A percentile compares a stretch with the other conserved stretches of the same genome.
These are phyloP conservation scores for Botryococcus braunii DNA, from an alignment of 163 green algal species.

Conservation along the genomic window DNA sequence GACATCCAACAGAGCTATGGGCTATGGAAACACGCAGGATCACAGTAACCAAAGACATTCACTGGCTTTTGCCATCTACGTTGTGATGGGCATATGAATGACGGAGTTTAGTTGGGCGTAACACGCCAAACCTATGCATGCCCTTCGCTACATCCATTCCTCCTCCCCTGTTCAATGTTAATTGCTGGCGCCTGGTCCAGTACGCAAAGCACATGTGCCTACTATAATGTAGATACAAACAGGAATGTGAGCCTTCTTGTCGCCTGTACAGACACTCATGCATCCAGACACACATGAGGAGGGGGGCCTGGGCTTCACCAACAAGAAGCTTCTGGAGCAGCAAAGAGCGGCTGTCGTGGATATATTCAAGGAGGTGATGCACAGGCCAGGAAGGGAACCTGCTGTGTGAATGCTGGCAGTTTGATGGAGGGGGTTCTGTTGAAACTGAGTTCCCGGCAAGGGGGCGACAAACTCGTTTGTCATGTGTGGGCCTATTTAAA, in stretches of 20 bases:
- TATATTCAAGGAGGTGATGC: slow-evolving; percentile 30
- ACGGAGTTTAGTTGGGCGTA: too few species aligned
- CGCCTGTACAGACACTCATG: slow-evolving; percentile 28
- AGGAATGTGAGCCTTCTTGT: slow-evolving; percentile 1
- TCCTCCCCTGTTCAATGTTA: too few species aligned
- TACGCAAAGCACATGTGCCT: too few species aligned
- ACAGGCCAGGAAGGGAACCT: not conserved
- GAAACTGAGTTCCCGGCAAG: not conserved
- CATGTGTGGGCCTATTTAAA: not conserved
- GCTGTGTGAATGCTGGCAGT: not conserved
- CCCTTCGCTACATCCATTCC: too few species aligned
- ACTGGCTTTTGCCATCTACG: too few species aligned
- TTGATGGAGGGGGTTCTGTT: not conserved
- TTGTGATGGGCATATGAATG: too few species aligned
- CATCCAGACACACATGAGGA: slow-evolving; percentile 59
- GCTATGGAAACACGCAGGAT: too few species aligned
- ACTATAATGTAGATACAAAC: too few species aligned
- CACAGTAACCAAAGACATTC: too few species aligned
- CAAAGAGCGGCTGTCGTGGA: slow-evolving; percentile 46
- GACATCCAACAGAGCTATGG: too few species aligned
- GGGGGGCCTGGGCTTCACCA: slow-evolving; percentile 54
- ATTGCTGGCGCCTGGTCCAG: too few species aligned
- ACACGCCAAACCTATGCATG: too few species aligned
- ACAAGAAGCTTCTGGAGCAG: slow-evolving; percentile 48
- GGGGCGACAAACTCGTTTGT: not conserved